phyloP scores from a whole-genome alignment of 1,284 basidiomycete genomes.

The Pseudozyma tsukubaensis region DNA sequence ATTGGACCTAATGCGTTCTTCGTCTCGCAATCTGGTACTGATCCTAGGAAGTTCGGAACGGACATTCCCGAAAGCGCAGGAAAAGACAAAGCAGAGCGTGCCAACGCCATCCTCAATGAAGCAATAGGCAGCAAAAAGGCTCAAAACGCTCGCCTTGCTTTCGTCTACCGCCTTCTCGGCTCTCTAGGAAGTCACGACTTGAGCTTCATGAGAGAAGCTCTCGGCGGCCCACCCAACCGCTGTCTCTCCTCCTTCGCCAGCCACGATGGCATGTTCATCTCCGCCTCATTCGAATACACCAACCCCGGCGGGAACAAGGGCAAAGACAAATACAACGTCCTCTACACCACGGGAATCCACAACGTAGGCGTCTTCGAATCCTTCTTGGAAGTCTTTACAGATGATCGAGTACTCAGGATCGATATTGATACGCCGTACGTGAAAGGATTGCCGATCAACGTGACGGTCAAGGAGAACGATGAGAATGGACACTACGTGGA shows the following conservation, averaged over 20 bases:
- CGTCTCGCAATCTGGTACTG: conserved; percentile 67
- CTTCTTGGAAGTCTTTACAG: conserved; percentile 70
- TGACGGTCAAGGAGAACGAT: conserved; percentile 65
- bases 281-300: conserved; percentile 43
- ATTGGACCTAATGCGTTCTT: conserved; percentile 70
- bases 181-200: conserved; percentile 69
- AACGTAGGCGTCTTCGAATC: conserved; percentile 70
- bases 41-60: conserved; percentile 59
- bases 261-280: conserved; percentile 52
- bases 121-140: conserved; percentile 53
- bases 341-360: conserved; percentile 57
- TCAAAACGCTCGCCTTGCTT: conserved; percentile 50
- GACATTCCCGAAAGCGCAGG: conserved; percentile 55
- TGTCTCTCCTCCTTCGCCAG: conserved; percentile 45
- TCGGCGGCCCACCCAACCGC: conserved; percentile 44
- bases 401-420: conserved; percentile 69
- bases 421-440: conserved; percentile 69
- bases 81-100: conserved; percentile 23
- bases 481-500: conserved; percentile 61
- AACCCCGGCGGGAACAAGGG: conserved; percentile 25
- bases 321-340: conserved; percentile 33
- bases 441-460: conserved; percentile 70
- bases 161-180: conserved; percentile 67
- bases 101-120: conserved; percentile 38
- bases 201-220: conserved; percentile 69